These are phyloP conservation scores for Fusarium siculi DNA, from an alignment of 2,329 filamentous ascomycete species.

Conservation along the genomic window DNA sequence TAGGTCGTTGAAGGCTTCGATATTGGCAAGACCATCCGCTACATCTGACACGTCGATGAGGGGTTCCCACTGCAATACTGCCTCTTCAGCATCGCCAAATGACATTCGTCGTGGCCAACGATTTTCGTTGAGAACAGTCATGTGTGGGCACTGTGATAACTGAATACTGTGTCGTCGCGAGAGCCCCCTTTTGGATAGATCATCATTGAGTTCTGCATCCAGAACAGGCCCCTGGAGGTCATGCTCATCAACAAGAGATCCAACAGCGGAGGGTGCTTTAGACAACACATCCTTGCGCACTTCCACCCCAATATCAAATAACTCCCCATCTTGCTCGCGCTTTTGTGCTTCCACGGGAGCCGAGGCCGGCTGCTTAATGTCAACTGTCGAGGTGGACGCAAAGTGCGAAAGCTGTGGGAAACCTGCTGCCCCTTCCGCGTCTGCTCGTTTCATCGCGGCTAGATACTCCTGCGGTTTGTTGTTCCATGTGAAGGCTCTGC, in stretches of 20 bases:
- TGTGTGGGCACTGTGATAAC: conserved; percentile 45
- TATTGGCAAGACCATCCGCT: conserved; percentile 41
- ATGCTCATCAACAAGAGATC: conserved; percentile 67
- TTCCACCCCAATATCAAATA: conserved; percentile 52
- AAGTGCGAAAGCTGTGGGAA: conserved; percentile 41
- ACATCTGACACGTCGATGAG: conserved; percentile 56
- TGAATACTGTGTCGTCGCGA: conserved; percentile 71
- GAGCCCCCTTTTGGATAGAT: conserved; percentile 60
- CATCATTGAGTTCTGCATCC: conserved; percentile 58
- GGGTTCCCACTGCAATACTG: conserved; percentile 74
- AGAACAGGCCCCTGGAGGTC: conserved; percentile 67
- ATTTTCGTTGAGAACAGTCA: conserved; percentile 60
- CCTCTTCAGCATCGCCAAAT: conserved; percentile 80
- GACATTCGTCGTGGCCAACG: conserved; percentile 79
- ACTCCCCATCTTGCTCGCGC: conserved; percentile 40
- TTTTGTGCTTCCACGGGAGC: conserved; percentile 38
- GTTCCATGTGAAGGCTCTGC: conserved; percentile 71
- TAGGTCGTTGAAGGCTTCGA: conserved; percentile 59
- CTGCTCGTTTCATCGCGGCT: conserved; percentile 52
- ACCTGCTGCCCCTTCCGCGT: conserved; percentile 43
- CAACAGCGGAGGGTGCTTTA: conserved; percentile 65
- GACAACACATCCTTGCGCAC: conserved; percentile 55
- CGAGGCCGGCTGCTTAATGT: conserved; percentile 35
- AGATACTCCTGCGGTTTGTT: conserved; percentile 71
- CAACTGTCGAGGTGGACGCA: conserved; percentile 44